Evolutionary conservation across 352 stramenopile species (phyloP), one percentile per base, ranked within the genome.

Genomic region (Pythium guiyangense): DNA sequence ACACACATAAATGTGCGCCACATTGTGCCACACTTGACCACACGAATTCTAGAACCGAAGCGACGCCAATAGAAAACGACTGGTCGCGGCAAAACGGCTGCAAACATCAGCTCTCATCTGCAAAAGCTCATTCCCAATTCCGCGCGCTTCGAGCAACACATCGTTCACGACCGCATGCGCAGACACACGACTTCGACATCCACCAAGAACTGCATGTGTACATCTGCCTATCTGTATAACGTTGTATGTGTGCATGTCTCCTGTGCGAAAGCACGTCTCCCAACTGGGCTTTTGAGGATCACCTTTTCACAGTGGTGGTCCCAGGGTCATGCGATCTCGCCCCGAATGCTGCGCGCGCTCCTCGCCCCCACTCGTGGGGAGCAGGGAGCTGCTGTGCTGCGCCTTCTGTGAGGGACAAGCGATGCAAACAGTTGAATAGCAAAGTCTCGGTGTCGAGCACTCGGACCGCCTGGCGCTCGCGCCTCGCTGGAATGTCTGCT

Each of bases 381-480:
- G 18, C 51, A 43, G 18, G 57, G 29, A 46, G 48, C 37, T 37
- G 26, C 31, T 37, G 26, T 44, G 48, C 26, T 57, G 62, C 58
- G 51, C 43, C 46, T 74, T 64, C 59, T 90, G 82, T 94, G 70
- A 94, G 81, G 84, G 84, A 94, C 35, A 94, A 89, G 84, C 81
- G 81, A 94, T 81, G 81, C 83, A 81, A 88, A 88, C 84, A 92
- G 84, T 94, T 89, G 84, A 86, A 94, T 75, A 94, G 64, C 58
- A 57, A 92, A 87, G 84, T 94, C 84, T 94, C 60, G 73, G 74
- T 90, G 84, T 94, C 59, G 84, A 94, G 83, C 84, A 90, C 86
- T 61, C 70, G 71, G 79, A 92, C 82, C 82, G 82, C 79, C 22
- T 74, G 67, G 66, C 39, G 57, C 48, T 20, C 39, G 50, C 22